Evolutionary conservation across 2,329 filamentous ascomycete species (phyloP).

Genomic region (Byssoonygena ceratinophila): DNA sequence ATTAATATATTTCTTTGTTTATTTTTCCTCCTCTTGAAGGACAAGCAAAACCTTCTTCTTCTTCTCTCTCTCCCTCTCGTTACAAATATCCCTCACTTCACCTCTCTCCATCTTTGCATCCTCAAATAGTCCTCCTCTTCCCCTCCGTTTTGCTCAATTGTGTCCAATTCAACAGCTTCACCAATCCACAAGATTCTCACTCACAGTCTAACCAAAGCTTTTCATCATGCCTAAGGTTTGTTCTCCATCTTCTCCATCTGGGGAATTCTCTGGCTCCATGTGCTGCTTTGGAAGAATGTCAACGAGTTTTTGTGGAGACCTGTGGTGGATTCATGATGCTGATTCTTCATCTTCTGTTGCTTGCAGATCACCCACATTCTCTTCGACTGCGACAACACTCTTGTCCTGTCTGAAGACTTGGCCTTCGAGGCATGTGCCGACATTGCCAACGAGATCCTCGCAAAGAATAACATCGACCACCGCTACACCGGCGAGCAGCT

Average conservation of each 20-base stretch:
- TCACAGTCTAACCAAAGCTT: not conserved
- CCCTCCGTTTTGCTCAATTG: not conserved
- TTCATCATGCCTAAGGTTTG: slow-evolving; percentile 9
- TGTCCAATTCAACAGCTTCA: not conserved
- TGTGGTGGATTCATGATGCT: slow-evolving; percentile 10
- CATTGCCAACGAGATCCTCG: slow-evolving; percentile 76
- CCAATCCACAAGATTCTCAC: not conserved
- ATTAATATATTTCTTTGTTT: slow-evolving; percentile 1
- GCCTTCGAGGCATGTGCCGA: slow-evolving; percentile 87
- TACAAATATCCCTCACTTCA: slow-evolving; percentile 11
- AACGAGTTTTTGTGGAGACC: not conserved
- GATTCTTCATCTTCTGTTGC: slow-evolving; percentile 3
- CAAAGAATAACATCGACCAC: slow-evolving; percentile 51
- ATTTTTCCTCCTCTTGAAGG: not conserved
- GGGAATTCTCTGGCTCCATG: not conserved
- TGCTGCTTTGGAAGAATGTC: not conserved
- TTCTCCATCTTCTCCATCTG: slow-evolving; percentile 4
- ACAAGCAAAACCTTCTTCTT: not conserved
- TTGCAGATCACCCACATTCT: slow-evolving; percentile 57
- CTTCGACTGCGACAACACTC: slow-evolving; percentile 76
- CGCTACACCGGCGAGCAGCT: slow-evolving; percentile 70
- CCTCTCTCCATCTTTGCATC: not conserved
- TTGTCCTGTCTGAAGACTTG: slow-evolving; percentile 80
- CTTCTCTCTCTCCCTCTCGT: slow-evolving; percentile 5
- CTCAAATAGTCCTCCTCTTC: slow-evolving; percentile 8